Conservation (phyloP, 73 alveolate species). For the Tetrahymena elliotti region DNA sequence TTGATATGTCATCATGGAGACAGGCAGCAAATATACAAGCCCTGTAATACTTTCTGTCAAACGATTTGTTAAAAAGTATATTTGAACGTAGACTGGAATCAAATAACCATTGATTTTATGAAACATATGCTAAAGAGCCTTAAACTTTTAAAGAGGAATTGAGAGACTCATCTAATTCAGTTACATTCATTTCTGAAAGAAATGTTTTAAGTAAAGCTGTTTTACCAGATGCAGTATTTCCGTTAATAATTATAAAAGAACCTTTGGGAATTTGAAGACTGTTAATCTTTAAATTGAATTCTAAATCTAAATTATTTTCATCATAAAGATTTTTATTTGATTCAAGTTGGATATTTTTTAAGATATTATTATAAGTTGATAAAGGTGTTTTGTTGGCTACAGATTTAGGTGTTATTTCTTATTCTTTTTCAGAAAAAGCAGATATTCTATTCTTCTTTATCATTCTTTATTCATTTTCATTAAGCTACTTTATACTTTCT, state of each 20-base stretch:
- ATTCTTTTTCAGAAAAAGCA: constrained; percentile 2
- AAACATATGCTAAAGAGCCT: constrained; percentile 62
- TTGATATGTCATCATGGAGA: constrained; percentile 56
- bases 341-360: not conserved
- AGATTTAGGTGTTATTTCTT: not conserved
- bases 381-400: constrained; percentile 10
- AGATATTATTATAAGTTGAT: not conserved
- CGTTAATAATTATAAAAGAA: constrained; percentile 19
- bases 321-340: not conserved
- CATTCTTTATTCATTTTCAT: not conserved
- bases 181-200: constrained; percentile 25
- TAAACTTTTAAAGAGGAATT: constrained; percentile 19
- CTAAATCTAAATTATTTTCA: not conserved
- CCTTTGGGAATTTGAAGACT: not conserved
- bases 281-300: not conserved
- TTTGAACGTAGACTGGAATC: constrained; percentile 80
- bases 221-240: constrained; percentile 34
- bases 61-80: constrained; percentile 61
- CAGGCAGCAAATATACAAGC: constrained; percentile 60
- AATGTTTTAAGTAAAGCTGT: constrained; percentile 34
- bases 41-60: constrained; percentile 59
- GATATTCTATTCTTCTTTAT: not conserved
- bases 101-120: constrained; percentile 72
- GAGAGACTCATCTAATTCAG: not conserved
- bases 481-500: not conserved